Evolutionary conservation across 2,329 filamentous ascomycete genomes (phyloP).

Genomic region (Trichoderma afroharzianum): DNA sequence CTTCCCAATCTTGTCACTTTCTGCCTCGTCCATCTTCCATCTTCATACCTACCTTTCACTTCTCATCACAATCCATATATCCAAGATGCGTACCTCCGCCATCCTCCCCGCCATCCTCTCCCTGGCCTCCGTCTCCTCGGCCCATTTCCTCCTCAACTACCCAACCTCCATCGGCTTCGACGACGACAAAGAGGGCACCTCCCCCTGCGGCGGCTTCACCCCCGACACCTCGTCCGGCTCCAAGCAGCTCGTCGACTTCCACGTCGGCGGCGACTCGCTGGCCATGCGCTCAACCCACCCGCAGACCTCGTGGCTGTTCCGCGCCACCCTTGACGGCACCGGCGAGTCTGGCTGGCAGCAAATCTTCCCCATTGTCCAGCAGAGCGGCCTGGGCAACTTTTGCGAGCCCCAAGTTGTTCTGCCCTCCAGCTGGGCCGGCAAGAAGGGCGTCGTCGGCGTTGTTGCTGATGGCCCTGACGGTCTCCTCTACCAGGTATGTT

Average conservation of each 20-base stretch:
- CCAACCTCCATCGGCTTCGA: constrained; percentile 47
- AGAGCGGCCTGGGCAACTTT: constrained; percentile 52
- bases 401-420: constrained; percentile 49
- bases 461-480: constrained; percentile 53
- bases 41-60: neutral
- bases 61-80: neutral
- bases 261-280: constrained; percentile 54
- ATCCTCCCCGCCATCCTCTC: constrained; percentile 35
- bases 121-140: constrained; percentile 40
- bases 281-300: constrained; percentile 47
- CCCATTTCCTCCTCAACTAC: constrained; percentile 53
- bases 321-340: constrained; percentile 50
- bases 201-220: constrained; percentile 54
- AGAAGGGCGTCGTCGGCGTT: constrained; percentile 53
- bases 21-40: neutral
- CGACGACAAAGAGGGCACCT: constrained; percentile 41
- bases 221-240: constrained; percentile 39
- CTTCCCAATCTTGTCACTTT: neutral
- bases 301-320: constrained; percentile 54
- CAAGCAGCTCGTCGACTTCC: constrained; percentile 49
- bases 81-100: constrained; percentile 34
- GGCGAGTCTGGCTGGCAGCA: constrained; percentile 51
- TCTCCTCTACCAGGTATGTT: constrained; percentile 51
- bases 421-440: constrained; percentile 49
- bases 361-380: constrained; percentile 50